Conservation (phyloP, 768 basidiomycete species). For the Tephrocybe sp. region DNA sequence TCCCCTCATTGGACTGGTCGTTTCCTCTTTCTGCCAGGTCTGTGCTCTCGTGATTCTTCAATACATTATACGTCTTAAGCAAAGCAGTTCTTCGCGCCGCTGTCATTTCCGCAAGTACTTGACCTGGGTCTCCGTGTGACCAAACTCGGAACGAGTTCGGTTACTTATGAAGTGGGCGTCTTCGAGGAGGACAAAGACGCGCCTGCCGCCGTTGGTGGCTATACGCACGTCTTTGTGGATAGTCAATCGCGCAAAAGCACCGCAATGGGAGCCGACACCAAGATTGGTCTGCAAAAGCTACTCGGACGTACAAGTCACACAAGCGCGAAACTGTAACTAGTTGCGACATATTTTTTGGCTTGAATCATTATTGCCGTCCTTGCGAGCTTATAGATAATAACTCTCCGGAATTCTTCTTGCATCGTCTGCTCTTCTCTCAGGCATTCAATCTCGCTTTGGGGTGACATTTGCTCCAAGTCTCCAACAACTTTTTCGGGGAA, state of each 20-base stretch:
- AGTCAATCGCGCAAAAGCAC: slow-evolving; percentile 56
- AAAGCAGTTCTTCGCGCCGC: slow-evolving; percentile 65
- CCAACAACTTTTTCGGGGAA: too few relatives aligned
- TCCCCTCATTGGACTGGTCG: slow-evolving; percentile 69
- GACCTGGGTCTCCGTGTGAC: slow-evolving; percentile 70
- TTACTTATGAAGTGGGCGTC: slow-evolving; percentile 78
- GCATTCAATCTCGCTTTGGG: too few relatives aligned
- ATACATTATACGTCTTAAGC: background rate
- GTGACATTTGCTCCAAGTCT: too few relatives aligned
- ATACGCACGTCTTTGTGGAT: slow-evolving; percentile 86
- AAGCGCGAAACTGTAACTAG: slow-evolving; percentile 16
- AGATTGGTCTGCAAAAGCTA: slow-evolving; percentile 48
- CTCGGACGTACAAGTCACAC: slow-evolving; percentile 20
- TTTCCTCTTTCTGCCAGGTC: slow-evolving; percentile 74
- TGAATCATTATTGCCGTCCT: too few relatives aligned
- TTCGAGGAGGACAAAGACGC: slow-evolving; percentile 49
- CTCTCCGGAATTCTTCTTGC: too few relatives aligned
- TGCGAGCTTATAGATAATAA: too few relatives aligned
- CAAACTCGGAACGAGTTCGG: slow-evolving; percentile 72
- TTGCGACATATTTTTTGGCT: too few relatives aligned
- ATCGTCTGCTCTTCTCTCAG: too few relatives aligned
- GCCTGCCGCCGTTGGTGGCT: slow-evolving; percentile 53
- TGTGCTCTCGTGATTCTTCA: background rate
- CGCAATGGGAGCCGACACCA: slow-evolving; percentile 40
- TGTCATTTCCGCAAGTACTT: slow-evolving; percentile 72